Percentiles rank a stretch among this genome's conserved stretches.
These are phyloP conservation scores for Fraxinus ornus DNA, from an alignment of 305 asterid species.

Conservation along the genomic window DNA sequence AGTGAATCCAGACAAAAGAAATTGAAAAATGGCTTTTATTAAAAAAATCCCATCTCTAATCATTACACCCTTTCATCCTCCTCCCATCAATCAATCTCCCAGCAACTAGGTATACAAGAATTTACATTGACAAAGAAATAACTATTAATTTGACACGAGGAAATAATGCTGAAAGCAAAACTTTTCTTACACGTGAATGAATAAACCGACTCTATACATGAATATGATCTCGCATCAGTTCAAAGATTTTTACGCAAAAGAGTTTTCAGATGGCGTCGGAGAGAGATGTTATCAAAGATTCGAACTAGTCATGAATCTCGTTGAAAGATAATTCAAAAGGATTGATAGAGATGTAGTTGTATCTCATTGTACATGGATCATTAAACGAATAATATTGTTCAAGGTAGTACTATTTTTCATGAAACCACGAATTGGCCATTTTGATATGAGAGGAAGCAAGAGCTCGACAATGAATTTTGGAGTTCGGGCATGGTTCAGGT, in stretches of 20 bases:
- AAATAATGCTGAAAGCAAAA: constrained; percentile 35
- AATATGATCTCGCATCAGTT: constrained; percentile 28
- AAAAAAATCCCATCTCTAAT: constrained; percentile 13
- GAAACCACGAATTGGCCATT: background rate
- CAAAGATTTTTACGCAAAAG: constrained; percentile 23
- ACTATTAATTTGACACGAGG: constrained; percentile 26
- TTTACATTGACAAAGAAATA: constrained; percentile 61
- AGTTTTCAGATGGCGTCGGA: constrained; percentile 5
- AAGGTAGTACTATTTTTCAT: background rate
- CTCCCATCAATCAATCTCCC: background rate
- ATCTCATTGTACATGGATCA: constrained; percentile 26
- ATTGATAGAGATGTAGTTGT: background rate
- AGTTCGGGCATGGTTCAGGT: background rate
- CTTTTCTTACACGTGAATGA: constrained; percentile 75
- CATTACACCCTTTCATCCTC: constrained; percentile 34
- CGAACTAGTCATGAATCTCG: constrained; percentile 21
- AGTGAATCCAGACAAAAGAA: background rate
- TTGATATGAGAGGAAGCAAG: background rate
- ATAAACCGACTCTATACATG: constrained; percentile 68
- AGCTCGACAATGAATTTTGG: background rate
- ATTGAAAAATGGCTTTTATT: no score
- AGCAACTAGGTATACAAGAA: constrained; percentile 15
- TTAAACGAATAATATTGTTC: background rate
- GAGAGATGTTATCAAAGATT: constrained; percentile 18
- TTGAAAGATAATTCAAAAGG: constrained; percentile 18